Base-by-base conservation (phyloP, 1,139 yeast species). In the Yamadazyma triangularis region DNA sequence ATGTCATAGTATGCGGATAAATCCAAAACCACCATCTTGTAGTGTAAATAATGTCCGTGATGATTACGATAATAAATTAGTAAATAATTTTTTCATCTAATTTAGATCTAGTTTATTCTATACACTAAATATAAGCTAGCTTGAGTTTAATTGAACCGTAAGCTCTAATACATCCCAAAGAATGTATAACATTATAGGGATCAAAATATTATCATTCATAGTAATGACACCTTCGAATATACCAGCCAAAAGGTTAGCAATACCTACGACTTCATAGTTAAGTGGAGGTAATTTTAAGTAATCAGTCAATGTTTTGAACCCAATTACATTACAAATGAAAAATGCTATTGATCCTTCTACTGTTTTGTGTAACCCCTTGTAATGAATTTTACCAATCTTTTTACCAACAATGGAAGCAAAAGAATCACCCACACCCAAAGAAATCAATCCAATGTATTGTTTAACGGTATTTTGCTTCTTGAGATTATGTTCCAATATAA, bases 331-430 rank as follows among this genome's bases (percentile, higher is more conserved):
- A 8, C 70, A 65, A 2, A 65, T 33, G 7, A 74, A 51, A 48
- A 81, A 83, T 0, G 85, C 81, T 12, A 68, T 20, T 0, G 87
- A 66, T 0, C 94, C 94, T 50, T 82, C 87, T 3, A 79, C 42
- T 0, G 88, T 70, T 48, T 82, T 82, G 7, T 64, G 54, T 10
- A 74, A 57, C 9, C 75, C 78, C 31, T 65, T 72, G 77, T 85
- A 77, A 32, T 69, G 64, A 30, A 54, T 45, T 9, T 59, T 46
- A 8, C 93, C 93, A 37, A 60, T 67, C 23, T 63, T 53, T 34
- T 72, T 68, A 8, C 94, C 94, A 23, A 82, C 47, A 10, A 81
- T 64, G 0, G 87, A 79, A 0, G 93, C 93, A 33, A 68, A 51
- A 0, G 91, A 66, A 48, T 83, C 94, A 12, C 73, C 72, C 13